Conservation (phyloP, 1,139 yeast species). For the Blastobotrys proliferans region DNA sequence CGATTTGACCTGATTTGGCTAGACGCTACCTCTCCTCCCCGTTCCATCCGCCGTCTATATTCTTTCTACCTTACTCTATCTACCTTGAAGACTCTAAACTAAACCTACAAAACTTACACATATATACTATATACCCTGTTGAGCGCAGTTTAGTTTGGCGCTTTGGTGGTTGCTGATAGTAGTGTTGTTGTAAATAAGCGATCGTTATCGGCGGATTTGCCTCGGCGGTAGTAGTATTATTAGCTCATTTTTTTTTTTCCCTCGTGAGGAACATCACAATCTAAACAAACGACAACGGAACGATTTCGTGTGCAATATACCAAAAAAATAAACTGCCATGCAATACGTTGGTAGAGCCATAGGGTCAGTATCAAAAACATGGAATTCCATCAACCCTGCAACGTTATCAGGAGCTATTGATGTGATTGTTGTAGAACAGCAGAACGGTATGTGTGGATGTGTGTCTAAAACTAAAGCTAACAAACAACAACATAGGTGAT, state of each 20-base stretch:
- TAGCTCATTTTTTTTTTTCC: neutral
- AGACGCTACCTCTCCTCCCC: too few relatives aligned
- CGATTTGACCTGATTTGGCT: too few relatives aligned
- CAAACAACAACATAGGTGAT: constrained; percentile 41
- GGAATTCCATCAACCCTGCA: constrained; percentile 96
- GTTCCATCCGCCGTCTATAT: too few relatives aligned
- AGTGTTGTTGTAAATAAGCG: too few relatives aligned
- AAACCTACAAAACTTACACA: too few relatives aligned
- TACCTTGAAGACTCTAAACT: too few relatives aligned
- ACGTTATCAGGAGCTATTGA: constrained; percentile 97
- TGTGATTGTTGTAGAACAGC: constrained; percentile 92
- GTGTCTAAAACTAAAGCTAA: neutral
- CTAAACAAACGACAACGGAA: neutral
- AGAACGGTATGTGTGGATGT: constrained; percentile 45
- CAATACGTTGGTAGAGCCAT: constrained; percentile 96
- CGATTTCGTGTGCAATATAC: neutral
- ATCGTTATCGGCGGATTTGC: too few relatives aligned
- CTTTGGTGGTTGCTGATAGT: too few relatives aligned
- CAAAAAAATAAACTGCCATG: constrained; percentile 44
- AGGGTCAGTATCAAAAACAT: constrained; percentile 90
- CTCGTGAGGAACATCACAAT: neutral
- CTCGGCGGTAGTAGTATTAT: too few relatives aligned
- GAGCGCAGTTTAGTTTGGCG: too few relatives aligned
- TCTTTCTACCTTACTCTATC: too few relatives aligned
- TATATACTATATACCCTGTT: too few relatives aligned